phyloP scores from a whole-genome alignment of 371 early-diverging fungal genomes.

The Haplosporangium sp. region DNA sequence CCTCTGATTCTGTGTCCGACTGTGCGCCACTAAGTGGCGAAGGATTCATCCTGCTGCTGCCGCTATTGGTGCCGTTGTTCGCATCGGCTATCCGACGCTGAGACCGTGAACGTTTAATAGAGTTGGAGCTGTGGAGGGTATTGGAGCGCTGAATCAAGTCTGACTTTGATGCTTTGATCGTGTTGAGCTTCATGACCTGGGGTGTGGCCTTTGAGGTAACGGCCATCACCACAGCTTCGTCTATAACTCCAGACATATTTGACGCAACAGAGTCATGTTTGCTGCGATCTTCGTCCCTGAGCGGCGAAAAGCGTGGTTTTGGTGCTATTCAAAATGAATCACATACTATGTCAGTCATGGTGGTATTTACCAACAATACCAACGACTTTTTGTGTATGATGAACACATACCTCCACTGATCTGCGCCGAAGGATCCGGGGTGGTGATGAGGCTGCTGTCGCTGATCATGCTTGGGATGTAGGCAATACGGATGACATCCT shows the following conservation, averaged over 20 bases:
- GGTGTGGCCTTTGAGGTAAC: constrained; percentile 48
- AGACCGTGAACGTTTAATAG: constrained; percentile 40
- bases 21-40: constrained; percentile 18
- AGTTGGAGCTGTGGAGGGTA: constrained; percentile 47
- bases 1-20: constrained; percentile 16
- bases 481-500: constrained; percentile 52
- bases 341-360: no score
- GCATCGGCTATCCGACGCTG: constrained; percentile 24
- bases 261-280: constrained; percentile 51
- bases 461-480: constrained; percentile 54
- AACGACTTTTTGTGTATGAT: neutral
- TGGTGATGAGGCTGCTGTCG: constrained; percentile 18
- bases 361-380: neutral
- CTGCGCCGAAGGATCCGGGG: constrained; percentile 27
- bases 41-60: constrained; percentile 3
- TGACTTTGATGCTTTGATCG: constrained; percentile 39
- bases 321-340: constrained; percentile 13
- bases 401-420: constrained; percentile 20
- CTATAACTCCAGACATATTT: constrained; percentile 22
- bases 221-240: constrained; percentile 51
- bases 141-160: constrained; percentile 55
- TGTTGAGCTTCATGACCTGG: constrained; percentile 45
- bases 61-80: neutral
- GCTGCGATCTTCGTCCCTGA: constrained; percentile 19
- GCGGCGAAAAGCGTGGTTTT: constrained; percentile 17